These are phyloP conservation scores for Penicillium corylophilum DNA, from an alignment of 2,329 filamentous ascomycete species.

Conservation along the genomic window DNA sequence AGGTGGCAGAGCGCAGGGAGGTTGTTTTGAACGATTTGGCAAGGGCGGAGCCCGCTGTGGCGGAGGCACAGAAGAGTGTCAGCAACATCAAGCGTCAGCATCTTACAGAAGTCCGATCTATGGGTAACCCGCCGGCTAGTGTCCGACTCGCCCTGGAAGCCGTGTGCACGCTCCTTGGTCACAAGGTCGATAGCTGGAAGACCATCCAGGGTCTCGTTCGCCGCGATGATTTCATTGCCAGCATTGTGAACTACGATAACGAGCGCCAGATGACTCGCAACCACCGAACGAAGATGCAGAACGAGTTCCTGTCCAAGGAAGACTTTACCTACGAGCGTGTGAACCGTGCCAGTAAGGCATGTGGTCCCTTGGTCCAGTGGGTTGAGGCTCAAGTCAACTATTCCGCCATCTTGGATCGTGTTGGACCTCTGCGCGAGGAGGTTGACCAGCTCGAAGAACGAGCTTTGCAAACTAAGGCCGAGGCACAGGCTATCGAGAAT, in stretches of 20 bases:
- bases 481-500: constrained; percentile 86
- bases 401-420: constrained; percentile 92
- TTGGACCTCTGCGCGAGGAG: constrained; percentile 88
- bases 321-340: constrained; percentile 97
- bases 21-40: constrained; percentile 86
- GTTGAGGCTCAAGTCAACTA: constrained; percentile 95
- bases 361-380: constrained; percentile 95
- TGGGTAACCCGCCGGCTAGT: constrained; percentile 87
- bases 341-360: constrained; percentile 93
- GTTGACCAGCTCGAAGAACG: constrained; percentile 83
- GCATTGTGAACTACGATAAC: constrained; percentile 96
- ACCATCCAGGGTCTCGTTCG: constrained; percentile 84
- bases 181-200: constrained; percentile 90
- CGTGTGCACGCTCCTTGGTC: constrained; percentile 91
- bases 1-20: constrained; percentile 78
- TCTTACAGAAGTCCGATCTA: constrained; percentile 93
- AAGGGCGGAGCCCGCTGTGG: constrained; percentile 86
- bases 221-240: constrained; percentile 93
- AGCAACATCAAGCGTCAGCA: constrained; percentile 98
- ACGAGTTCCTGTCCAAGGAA: constrained; percentile 85
- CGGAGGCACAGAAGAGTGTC: constrained; percentile 91
- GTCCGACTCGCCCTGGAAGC: constrained; percentile 91
- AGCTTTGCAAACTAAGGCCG: constrained; percentile 86
- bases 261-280: constrained; percentile 87
- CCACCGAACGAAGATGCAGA: constrained; percentile 83